Conservation (phyloP, 345 rosid genomes). For the Arabidopsis suecica region DNA sequence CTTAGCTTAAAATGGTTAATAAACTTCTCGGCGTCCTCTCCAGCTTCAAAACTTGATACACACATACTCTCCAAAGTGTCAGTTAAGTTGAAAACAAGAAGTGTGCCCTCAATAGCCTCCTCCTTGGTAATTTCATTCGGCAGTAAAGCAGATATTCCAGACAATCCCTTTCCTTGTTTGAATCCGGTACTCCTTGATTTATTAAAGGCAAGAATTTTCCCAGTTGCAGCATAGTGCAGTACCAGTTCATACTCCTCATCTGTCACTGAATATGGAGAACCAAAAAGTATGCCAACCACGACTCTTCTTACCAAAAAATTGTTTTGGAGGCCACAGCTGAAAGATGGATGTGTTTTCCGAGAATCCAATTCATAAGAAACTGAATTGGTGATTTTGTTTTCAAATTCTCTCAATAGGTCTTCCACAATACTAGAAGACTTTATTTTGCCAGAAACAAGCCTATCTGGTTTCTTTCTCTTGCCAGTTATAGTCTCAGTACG, state of each 20-base stretch:
- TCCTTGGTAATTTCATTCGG: conserved; percentile 43
- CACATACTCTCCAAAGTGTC: conserved; percentile 64
- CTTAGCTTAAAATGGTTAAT: conserved; percentile 60
- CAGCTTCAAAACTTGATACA: conserved; percentile 55
- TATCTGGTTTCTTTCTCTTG: conserved; percentile 46
- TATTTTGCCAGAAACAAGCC: conserved; percentile 18
- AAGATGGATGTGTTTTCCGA: conserved; percentile 30
- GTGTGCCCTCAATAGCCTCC: conserved; percentile 63
- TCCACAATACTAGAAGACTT: conserved; percentile 44
- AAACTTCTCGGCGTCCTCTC: conserved; percentile 51
- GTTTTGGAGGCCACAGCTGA: conserved; percentile 40
- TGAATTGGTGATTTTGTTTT: conserved; percentile 41
- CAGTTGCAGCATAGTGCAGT: conserved; percentile 74
- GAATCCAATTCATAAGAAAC: conserved; percentile 32
- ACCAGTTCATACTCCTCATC: conserved; percentile 64
- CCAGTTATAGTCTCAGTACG: conserved; percentile 39
- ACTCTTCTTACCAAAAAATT: conserved; percentile 58
- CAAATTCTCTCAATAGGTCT: conserved; percentile 59
- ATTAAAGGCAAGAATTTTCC: conserved; percentile 43
- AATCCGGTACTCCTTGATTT: conserved; percentile 32
- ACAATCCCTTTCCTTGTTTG: conserved; percentile 40
- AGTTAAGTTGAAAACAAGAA: conserved; percentile 62
- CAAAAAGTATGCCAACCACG: conserved; percentile 64
- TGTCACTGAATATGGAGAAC: conserved; percentile 45
- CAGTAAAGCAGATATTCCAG: conserved; percentile 31